A percentile compares a stretch with the other conserved stretches of the same genome.
These are phyloP conservation scores for Pseudotsuga menziesii DNA, from an alignment of 75 land plant species.

Conservation along the genomic window DNA sequence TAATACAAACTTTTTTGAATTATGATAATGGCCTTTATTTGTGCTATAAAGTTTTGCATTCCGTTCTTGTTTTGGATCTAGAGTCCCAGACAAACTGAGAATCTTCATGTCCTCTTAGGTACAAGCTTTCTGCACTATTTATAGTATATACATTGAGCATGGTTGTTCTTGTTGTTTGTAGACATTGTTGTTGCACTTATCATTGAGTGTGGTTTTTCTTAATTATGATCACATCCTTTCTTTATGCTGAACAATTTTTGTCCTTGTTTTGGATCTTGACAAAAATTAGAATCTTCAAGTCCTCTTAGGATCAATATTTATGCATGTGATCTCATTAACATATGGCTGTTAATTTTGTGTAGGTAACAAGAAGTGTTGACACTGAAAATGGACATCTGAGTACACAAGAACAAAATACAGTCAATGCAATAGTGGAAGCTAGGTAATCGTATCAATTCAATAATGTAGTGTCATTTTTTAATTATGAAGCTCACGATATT, in stretches of 20 bases:
- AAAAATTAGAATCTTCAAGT: background rate
- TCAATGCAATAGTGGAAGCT: slow-evolving; percentile 76
- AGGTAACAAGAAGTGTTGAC: slow-evolving; percentile 84
- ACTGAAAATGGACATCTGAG: slow-evolving; percentile 46
- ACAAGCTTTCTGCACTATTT: too few species aligned
- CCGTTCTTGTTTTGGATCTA: too few species aligned
- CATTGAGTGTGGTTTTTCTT: background rate
- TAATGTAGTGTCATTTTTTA: background rate
- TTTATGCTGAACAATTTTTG: background rate
- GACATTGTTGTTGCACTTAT: background rate
- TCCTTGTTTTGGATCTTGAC: background rate
- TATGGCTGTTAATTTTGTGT: background rate
- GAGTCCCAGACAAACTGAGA: too few species aligned
- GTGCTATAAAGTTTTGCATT: too few species aligned
- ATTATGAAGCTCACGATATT: background rate
- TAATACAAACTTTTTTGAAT: too few species aligned
- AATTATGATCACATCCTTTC: background rate
- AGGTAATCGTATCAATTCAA: slow-evolving; percentile 25
- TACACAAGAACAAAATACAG: slow-evolving; percentile 63
- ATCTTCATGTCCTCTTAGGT: too few species aligned
- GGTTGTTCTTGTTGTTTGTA: background rate
- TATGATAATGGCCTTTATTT: too few species aligned
- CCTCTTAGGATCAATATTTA: background rate
- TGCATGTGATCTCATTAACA: background rate
- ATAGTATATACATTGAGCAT: background rate